Evolutionary conservation across 345 rosid species (phyloP).

Genomic region (Populus ilicifolia): DNA sequence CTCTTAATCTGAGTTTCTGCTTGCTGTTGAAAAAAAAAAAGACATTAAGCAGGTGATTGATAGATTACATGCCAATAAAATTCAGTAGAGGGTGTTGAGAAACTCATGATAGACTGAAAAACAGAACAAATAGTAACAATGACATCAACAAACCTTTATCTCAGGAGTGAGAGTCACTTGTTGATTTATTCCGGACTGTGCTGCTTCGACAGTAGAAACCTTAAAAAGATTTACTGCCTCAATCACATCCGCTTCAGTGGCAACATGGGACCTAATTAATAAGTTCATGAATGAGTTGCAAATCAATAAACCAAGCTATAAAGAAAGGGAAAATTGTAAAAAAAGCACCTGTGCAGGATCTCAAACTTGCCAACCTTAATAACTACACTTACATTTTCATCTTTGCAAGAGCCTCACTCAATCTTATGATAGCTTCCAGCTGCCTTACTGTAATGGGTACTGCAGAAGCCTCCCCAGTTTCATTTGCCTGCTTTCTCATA

Average conservation of each 20-base stretch:
- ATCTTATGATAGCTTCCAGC: conserved; percentile 85
- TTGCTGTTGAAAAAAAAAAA: conserved; percentile 40
- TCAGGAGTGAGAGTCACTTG: conserved; percentile 75
- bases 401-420: conserved; percentile 90
- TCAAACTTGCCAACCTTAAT: conserved; percentile 1
- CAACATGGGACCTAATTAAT: conserved; percentile 63
- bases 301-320: not conserved
- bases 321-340: not conserved
- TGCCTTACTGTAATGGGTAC: conserved; percentile 94
- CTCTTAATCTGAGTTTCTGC: conserved; percentile 93
- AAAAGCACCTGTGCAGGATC: not conserved
- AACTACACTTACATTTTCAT: conserved; percentile 75
- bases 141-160: conserved; percentile 58
- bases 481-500: conserved; percentile 95
- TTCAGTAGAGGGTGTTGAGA: too few relatives aligned
- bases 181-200: conserved; percentile 89
- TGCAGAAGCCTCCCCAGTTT: conserved; percentile 81
- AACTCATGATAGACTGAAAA: not conserved
- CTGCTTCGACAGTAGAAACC: conserved; percentile 96
- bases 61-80: not conserved
- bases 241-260: conserved; percentile 75
- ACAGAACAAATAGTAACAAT: too few relatives aligned
- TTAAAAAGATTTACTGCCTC: conserved; percentile 87
- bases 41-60: not conserved
- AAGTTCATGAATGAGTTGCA: not conserved